These are phyloP conservation scores for Venturia aucupariae DNA, from an alignment of 2,329 filamentous ascomycete species.

Conservation along the genomic window DNA sequence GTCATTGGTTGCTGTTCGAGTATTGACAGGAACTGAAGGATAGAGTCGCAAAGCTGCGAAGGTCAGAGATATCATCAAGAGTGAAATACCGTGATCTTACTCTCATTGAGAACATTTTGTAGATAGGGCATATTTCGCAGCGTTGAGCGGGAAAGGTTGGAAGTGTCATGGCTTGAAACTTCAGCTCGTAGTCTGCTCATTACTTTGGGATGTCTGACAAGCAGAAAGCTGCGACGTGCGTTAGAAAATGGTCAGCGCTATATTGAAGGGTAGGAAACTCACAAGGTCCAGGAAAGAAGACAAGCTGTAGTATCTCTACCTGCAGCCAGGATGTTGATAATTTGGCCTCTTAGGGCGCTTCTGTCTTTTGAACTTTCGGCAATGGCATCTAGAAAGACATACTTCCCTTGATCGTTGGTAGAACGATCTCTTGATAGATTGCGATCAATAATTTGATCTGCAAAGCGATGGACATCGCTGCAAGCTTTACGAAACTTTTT, in stretches of 20 bases:
- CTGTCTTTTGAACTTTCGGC: slow-evolving; percentile 63
- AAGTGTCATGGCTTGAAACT: slow-evolving; percentile 42
- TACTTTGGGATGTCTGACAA: slow-evolving; percentile 61
- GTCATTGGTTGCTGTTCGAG: slow-evolving; percentile 37
- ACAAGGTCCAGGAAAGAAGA: slow-evolving; percentile 72
- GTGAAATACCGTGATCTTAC: slow-evolving; percentile 27
- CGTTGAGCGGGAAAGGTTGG: slow-evolving; percentile 47
- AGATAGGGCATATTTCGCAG: slow-evolving; percentile 85
- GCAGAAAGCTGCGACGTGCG: slow-evolving; percentile 30
- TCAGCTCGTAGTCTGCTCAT: slow-evolving; percentile 63
- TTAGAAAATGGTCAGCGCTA: not conserved
- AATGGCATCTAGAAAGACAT: slow-evolving; percentile 81
- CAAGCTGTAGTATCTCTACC: slow-evolving; percentile 81
- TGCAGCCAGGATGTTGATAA: slow-evolving; percentile 73
- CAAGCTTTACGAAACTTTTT: slow-evolving; percentile 55
- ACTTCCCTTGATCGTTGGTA: slow-evolving; percentile 58
- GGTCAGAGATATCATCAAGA: not conserved
- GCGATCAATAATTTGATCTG: slow-evolving; percentile 67
- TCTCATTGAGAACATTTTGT: slow-evolving; percentile 51
- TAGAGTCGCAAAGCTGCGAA: slow-evolving; percentile 39
- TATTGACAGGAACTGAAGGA: slow-evolving; percentile 41
- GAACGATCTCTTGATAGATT: slow-evolving; percentile 62
- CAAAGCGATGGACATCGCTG: slow-evolving; percentile 62
- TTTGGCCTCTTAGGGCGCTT: slow-evolving; percentile 70
- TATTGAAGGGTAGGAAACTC: slow-evolving; percentile 26